These are phyloP conservation scores for Exsudoporus frostii DNA, from an alignment of 768 basidiomycete species.

Conservation along the genomic window DNA sequence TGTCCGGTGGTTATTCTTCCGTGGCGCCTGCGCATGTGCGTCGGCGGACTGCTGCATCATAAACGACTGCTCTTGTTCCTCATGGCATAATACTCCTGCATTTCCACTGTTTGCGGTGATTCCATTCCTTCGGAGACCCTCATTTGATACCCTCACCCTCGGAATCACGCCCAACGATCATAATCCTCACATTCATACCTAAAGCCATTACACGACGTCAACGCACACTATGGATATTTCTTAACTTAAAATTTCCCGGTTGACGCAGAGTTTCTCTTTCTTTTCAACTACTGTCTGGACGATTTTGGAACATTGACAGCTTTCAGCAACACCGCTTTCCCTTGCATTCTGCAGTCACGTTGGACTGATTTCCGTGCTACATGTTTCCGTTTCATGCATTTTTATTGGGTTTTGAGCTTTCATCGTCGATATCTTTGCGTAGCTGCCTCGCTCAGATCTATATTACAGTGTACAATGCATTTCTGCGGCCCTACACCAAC, in stretches of 20 bases:
- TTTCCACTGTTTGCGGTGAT: constrained; percentile 11
- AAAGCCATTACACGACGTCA: constrained; percentile 9
- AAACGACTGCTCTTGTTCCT: constrained; percentile 5
- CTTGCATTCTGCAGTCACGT: constrained; percentile 13
- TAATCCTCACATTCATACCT: constrained; percentile 17
- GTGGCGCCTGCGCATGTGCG: constrained; percentile 10
- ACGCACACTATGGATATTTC: constrained; percentile 23
- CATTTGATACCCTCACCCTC: constrained; percentile 28
- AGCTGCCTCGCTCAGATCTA: constrained; percentile 17
- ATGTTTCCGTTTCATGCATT: constrained; percentile 12
- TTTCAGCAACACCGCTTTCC: constrained; percentile 4
- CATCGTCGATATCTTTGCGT: constrained; percentile 10
- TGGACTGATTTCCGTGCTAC: constrained; percentile 16
- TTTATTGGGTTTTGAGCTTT: constrained; percentile 6
- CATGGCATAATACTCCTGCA: constrained; percentile 1
- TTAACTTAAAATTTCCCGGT: constrained; percentile 17
- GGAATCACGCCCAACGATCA: constrained; percentile 15
- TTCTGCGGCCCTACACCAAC: constrained; percentile 6
- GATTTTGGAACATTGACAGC: constrained; percentile 10
- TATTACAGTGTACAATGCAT: constrained; percentile 28
- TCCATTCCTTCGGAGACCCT: constrained; percentile 21
- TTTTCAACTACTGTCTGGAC: constrained; percentile 17
- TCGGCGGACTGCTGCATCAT: constrained; percentile 22
- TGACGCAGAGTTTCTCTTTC: constrained; percentile 1
- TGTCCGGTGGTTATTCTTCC: constrained; percentile 14